Evolutionary conservation across 768 basidiomycete genomes (phyloP), one percentile per base, ranked within the genome.

Genomic region (Asterophora parasitica): DNA sequence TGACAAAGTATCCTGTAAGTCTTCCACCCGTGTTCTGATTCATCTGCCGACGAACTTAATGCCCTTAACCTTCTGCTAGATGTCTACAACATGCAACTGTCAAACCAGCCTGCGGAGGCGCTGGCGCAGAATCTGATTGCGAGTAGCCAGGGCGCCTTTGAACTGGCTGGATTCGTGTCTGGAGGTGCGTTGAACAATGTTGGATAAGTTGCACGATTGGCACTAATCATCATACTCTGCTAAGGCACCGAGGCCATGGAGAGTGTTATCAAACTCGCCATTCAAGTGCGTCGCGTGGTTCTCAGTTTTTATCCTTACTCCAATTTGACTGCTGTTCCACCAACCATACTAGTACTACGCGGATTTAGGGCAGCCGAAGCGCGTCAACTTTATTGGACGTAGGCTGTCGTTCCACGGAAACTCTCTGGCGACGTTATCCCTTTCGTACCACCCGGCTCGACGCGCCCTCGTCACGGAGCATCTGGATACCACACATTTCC

Each of bases 231-330:
- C 31, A 15, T 38, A 23, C 12, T 31, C 19, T 41, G 28, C 40
- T 20, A 44, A 91, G 89, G 90, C 40, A 85, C 90, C 2, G 92
- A 94, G 64, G 90, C 91, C 0, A 88, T 92, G 85, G 92, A 94
- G 54, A 77, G 80, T 48, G 83, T 81, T n/a, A 73, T 92, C 46
- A 94, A 94, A 65, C 74, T 90, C 2, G 79, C 83, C 26, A 78
- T 84, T 57, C 90, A 92, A 71, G 85, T 86, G 59, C 11, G 23
- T 23, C 23, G 67, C 55, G 16, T 15, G 44, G 6, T 42, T 12
- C 16, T 6, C 23, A 15, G 13, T 27, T 20, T 19, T 26, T 12
- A 35, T 23, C 44, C 46, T 15, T 36, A 38, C 26, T 37, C 28
- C 39, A 13, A 31, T 8, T 9, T 31, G 30, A 31, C 30, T 3